Base-by-base conservation (phyloP, 306 rosid genomes). In the Ormosia emarginata region DNA sequence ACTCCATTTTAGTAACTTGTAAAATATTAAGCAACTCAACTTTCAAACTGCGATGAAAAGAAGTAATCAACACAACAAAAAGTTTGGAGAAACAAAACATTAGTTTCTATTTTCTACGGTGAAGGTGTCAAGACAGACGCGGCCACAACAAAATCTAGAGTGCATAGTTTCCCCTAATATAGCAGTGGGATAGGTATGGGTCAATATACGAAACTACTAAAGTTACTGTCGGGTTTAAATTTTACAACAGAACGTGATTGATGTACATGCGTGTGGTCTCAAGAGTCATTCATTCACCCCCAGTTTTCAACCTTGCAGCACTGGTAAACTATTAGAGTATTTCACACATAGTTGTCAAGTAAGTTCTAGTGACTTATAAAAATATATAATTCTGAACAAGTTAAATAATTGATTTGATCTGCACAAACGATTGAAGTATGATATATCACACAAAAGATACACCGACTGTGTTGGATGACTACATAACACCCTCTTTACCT, bases 401-500 rank as follows among this genome's bases (percentile, higher is more conserved):
- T 64, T 12, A 17, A 72, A 63, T 32, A 71, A 67, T 41, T 39
- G 46, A 77, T 69, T 41, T 39, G 46, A 77, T 69, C 66, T 81
- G 83, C 78, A 75, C 66, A 80, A 44, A 65, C 6, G 1, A 37
- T 36, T 75, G 33, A 80, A 59, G 67, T 41, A 78, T 82, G 44
- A 74, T 17, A 68, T 56, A 41, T 24, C 77, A 73, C 79, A 46
- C 64, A 70, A 61, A 62, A 7, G 52, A 52, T 64, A 80, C 66
- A 66, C 2, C 7, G 58, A 61, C 17, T 7, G 74, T 58, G 49
- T 71, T 15, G 18, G 41, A 78, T 32, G 81, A 75, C 80, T 78
- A 86, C 17, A n/a, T 65, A 84, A 85, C 84, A 80, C 65, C 79
- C 87, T 88, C 61, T 80, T 87, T 80, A 79, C 87, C 79, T 64